Conservation (phyloP, 805 yeast species). For the Metschnikowia drakensbergensis region DNA sequence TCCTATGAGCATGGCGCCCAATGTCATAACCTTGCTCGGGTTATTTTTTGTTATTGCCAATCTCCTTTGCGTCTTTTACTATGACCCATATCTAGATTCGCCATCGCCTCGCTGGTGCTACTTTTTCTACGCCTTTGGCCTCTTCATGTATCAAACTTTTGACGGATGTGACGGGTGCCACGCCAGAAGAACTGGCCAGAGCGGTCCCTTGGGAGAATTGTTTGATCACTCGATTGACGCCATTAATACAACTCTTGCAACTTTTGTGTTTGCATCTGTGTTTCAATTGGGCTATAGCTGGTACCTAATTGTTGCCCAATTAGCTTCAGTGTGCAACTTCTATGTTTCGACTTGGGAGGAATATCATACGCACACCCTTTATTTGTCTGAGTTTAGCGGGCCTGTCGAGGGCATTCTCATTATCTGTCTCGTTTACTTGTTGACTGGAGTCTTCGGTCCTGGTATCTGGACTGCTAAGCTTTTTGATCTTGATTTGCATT, state of each 20-base stretch:
- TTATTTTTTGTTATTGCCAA: slow-evolving; percentile 66
- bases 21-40: slow-evolving; percentile 80
- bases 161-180: slow-evolving; percentile 97
- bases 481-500: slow-evolving; percentile 36
- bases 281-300: slow-evolving; percentile 71
- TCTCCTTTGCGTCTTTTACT: slow-evolving; percentile 59
- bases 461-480: slow-evolving; percentile 55
- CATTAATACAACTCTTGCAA: slow-evolving; percentile 74
- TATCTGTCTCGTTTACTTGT: slow-evolving; percentile 49
- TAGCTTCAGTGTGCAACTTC: slow-evolving; percentile 75
- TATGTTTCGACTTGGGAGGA: slow-evolving; percentile 95
- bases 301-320: slow-evolving; percentile 57
- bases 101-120: slow-evolving; percentile 74
- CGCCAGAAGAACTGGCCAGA: slow-evolving; percentile 92
- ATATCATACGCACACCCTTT: slow-evolving; percentile 81
- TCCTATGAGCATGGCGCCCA: slow-evolving; percentile 91
- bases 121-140: slow-evolving; percentile 70
- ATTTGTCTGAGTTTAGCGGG: slow-evolving; percentile 76
- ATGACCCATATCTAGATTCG: slow-evolving; percentile 62
- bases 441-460: slow-evolving; percentile 71
- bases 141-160: slow-evolving; percentile 89
- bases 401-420: slow-evolving; percentile 92
- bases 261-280: slow-evolving; percentile 71
- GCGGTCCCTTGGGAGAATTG: slow-evolving; percentile 90
- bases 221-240: slow-evolving; percentile 85